Evolutionary conservation across 2,329 filamentous ascomycete species (phyloP), one percentile per base, ranked within the genome.

Genomic region (Boeremia exigua): DNA sequence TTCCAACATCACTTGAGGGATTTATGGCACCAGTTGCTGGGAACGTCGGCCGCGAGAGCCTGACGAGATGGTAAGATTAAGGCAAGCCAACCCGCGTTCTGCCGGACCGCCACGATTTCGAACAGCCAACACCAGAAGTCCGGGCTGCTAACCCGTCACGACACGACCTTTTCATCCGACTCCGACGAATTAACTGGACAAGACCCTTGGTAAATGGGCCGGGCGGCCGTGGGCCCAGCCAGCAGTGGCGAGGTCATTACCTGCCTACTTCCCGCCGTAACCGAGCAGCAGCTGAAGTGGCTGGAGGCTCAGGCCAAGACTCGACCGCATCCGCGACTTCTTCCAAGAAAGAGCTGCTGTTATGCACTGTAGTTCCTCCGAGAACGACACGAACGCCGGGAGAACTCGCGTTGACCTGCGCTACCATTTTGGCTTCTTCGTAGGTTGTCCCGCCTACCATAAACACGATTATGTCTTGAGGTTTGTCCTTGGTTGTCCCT

Each of bases 361-460:
- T 99, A 69, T 96, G 91, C 62, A 99, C 83, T 6, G 85, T 87
- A 0, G 95, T 98, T 3, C 92, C 93, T 9, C 92, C 93, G 6
- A 99, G 79, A 10, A 98, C 92, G 4, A 99, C 88, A 51, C 95
- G 85, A 9, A 98, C 84, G 0, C 95, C 95, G 0, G 93, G 93
- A 10, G 90, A 90, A 54, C 89, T 91, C 15, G 92, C 92, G 77
- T 99, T 99, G 56, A 99, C 88, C 64, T 93, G 88, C n/a, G 95
- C 92, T 34, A 98, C 87, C 83, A 92, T 92, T 79, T 96, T 97
- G 6, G 95, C 93, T 76, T 99, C 95, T 75, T 99, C 95, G 70
- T 97, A 99, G 0, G 95, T 99, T 15, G 89, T 88, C 2, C 95
- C 95, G 6, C 95, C 95, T 23, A 97, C 83, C 70, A 99, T 93